Conservation (phyloP, 306 rosid species). For the Myrica gale region DNA sequence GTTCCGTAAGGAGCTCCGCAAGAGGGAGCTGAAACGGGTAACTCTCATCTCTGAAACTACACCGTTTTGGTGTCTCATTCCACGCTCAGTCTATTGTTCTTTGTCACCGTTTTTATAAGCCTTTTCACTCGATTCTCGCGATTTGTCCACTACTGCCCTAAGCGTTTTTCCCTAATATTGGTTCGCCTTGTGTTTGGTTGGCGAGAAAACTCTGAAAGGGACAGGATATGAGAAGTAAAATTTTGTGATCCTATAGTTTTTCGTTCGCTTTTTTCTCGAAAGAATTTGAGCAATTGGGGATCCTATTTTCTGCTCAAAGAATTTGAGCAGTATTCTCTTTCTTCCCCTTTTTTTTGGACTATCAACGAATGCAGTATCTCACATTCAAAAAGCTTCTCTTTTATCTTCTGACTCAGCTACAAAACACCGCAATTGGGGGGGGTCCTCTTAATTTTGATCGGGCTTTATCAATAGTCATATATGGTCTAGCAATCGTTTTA, state of each 20-base stretch:
- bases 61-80: background rate
- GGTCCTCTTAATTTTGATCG: too few species aligned
- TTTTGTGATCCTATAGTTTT: background rate
- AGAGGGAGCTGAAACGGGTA: conserved; percentile 93
- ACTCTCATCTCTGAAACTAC: background rate
- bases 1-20: conserved; percentile 92
- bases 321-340: too few species aligned
- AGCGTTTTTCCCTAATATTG: background rate
- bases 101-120: background rate
- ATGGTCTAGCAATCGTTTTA: too few species aligned
- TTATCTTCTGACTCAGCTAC: too few species aligned
- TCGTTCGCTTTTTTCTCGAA: background rate
- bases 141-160: background rate
- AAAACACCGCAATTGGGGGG: too few species aligned
- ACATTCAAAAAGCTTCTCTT: too few species aligned
- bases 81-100: background rate
- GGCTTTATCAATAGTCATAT: too few species aligned
- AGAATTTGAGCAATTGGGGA: too few species aligned
- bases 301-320: too few species aligned
- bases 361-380: too few species aligned
- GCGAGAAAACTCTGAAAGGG: background rate
- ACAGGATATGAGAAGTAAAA: background rate
- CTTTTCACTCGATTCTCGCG: background rate
- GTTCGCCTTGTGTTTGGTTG: background rate
- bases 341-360: background rate